Evolutionary conservation across 2,329 filamentous ascomycete genomes (phyloP).

Genomic region (Aspergillus piperis): DNA sequence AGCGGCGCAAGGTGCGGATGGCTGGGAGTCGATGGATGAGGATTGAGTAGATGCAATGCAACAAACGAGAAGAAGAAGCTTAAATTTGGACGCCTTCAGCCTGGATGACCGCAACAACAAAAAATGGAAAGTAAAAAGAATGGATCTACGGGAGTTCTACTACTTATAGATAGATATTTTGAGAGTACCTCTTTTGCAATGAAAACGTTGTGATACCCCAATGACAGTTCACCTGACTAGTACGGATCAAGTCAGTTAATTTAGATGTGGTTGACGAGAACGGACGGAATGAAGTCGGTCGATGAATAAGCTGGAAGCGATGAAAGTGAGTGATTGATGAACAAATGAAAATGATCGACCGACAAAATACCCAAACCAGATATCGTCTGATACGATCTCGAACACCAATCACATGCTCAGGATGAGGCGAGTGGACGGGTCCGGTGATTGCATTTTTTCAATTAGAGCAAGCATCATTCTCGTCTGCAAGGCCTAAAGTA

Average conservation of each 20-base stretch:
- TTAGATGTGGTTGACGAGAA: background rate
- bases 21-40: conserved; percentile 59
- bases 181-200: conserved; percentile 11
- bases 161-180: background rate
- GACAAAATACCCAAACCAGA: background rate
- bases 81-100: background rate
- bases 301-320: background rate
- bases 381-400: background rate
- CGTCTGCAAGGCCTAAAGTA: background rate
- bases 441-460: background rate
- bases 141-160: background rate
- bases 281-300: background rate
- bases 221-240: background rate
- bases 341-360: background rate
- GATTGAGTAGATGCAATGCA: conserved; percentile 34
- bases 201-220: conserved; percentile 26
- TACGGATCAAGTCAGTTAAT: no score
- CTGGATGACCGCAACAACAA: background rate
- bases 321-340: background rate
- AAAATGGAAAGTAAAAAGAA: background rate
- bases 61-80: no score
- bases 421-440: background rate
- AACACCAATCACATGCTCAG: conserved; percentile 2
- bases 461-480: background rate
- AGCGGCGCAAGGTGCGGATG: conserved; percentile 51